A percentile compares a stretch with the other conserved stretches of the same genome.
Conservation (phyloP, 495 filamentous ascomycete genomes). For the Collariella sp. region DNA sequence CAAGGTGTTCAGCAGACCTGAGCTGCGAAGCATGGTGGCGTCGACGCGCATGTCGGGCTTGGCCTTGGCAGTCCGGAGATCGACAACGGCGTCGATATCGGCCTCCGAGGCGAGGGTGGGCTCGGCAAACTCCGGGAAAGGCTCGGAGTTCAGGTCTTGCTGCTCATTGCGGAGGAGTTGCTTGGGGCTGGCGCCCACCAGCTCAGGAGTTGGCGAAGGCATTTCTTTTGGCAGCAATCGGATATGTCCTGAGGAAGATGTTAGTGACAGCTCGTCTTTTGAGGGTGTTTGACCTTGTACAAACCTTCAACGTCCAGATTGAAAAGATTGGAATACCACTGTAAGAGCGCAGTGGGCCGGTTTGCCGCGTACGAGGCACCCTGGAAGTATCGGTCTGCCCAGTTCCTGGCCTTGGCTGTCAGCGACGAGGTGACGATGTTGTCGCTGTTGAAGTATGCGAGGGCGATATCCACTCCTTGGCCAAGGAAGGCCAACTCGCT, state of each 20-base stretch:
- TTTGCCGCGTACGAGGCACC: slow-evolving; percentile 16
- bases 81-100: slow-evolving; percentile 20
- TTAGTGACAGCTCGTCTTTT: background rate
- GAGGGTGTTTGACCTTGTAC: background rate
- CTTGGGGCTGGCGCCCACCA: slow-evolving; percentile 10
- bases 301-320: slow-evolving; percentile 18
- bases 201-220: slow-evolving; percentile 4
- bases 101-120: slow-evolving; percentile 19
- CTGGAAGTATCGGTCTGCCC: slow-evolving; percentile 19
- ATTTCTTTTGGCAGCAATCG: slow-evolving; percentile 11
- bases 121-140: slow-evolving; percentile 20
- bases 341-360: slow-evolving; percentile 10
- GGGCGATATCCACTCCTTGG: slow-evolving; percentile 19
- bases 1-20: slow-evolving; percentile 16
- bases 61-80: slow-evolving; percentile 10
- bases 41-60: slow-evolving; percentile 23
- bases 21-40: slow-evolving; percentile 14
- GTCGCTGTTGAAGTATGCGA: slow-evolving; percentile 23
- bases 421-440: slow-evolving; percentile 11
- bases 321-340: slow-evolving; percentile 20
- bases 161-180: slow-evolving; percentile 11
- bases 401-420: slow-evolving; percentile 14
- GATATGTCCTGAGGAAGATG: slow-evolving; percentile 4
- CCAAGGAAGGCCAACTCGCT: slow-evolving; percentile 11
- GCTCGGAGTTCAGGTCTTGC: slow-evolving; percentile 13